A percentile compares a stretch with the other conserved stretches of the same genome.
Evolutionary conservation across 108 stramenopile species (phyloP).

Genomic region (Pelagomonas calceolata): DNA sequence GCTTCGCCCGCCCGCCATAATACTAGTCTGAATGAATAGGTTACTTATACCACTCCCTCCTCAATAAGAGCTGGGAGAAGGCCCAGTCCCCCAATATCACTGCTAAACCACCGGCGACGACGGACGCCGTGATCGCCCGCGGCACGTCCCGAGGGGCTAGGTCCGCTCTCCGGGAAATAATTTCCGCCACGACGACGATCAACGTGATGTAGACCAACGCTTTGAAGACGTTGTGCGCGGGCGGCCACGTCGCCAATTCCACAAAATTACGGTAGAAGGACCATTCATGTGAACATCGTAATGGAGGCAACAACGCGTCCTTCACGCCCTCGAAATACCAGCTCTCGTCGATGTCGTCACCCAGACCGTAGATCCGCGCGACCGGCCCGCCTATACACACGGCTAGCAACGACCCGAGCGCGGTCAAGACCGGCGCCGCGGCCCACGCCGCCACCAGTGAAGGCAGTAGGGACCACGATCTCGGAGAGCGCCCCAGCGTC

Average conservation of each 20-base stretch:
- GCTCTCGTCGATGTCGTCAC: constrained; percentile 7
- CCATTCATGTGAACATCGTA: constrained; percentile 34
- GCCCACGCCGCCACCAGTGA: constrained; percentile 52
- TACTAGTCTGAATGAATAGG: too few species aligned
- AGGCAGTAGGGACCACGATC: constrained; percentile 51
- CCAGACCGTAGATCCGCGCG: constrained; percentile 52
- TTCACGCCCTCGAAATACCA: constrained; percentile 37
- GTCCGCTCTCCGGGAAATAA: constrained; percentile 38
- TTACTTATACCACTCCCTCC: too few species aligned
- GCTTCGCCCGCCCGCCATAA: too few species aligned
- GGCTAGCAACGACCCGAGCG: constrained; percentile 48
- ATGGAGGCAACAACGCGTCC: constrained; percentile 38
- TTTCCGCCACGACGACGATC: constrained; percentile 54
- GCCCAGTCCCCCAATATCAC: constrained; percentile 70
- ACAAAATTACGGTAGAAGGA: constrained; percentile 26
- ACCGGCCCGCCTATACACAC: constrained; percentile 50
- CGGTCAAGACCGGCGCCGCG: constrained; percentile 57
- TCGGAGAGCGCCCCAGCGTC: constrained; percentile 54
- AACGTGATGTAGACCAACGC: constrained; percentile 50
- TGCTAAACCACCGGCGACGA: constrained; percentile 52
- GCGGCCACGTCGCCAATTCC: constrained; percentile 60
- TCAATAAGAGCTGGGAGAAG: constrained; percentile 54
- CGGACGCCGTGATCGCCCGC: constrained; percentile 53
- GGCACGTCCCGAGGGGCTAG: constrained; percentile 63
- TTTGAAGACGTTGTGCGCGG: constrained; percentile 49